Base-by-base conservation (phyloP, 495 filamentous ascomycete genomes). In the Aspergillus leporis region DNA sequence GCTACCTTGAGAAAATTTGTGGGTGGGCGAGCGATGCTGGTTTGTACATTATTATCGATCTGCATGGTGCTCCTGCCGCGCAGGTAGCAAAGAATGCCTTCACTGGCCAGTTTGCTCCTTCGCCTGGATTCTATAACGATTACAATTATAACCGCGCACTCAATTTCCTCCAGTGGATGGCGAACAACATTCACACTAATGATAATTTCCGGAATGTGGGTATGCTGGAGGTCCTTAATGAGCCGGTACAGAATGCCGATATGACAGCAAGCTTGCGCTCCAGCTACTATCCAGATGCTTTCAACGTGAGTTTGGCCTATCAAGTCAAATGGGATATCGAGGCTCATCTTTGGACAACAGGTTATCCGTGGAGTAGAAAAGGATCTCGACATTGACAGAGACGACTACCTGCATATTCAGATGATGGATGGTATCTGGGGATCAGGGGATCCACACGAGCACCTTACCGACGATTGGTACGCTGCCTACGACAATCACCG, bases 11-110 rank as follows among this genome's bases (percentile, higher is more conserved):
- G 61, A 69, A 73, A 16, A 53, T 88, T 0, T 84, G 81, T 48
- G 76, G 74, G 12, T 84, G 80, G 84, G 83, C 81, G 3, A 76
- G 72, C 30, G 75, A 85, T 53, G 70, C 72, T 2, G 82, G 81
- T 0, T 56, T 88, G 43, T 88, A 87, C 64, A 78, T 88, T 55
- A 86, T 89, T 48, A 77, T 88, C 55, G 86, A 86, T 58, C 69
- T 87, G 16, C 85, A 87, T 61, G 85, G 83, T n/a, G 84, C 81
- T 1, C 85, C 86, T 0, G 85, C 81, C 14, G 80, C 81, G 0
- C 85, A 89, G 57, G 67, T 73, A 16, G 55, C 79, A 0, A 48
- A 71, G 1, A 78, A 88, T 47, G 57, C 81, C 9, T 78, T 77
- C 61, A 87, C 86, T 5, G 85, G 84, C 5, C 83, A 86, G 68